Evolutionary conservation across 164 flowering plant species (phyloP).

Genomic region (Berberis thunbergii): DNA sequence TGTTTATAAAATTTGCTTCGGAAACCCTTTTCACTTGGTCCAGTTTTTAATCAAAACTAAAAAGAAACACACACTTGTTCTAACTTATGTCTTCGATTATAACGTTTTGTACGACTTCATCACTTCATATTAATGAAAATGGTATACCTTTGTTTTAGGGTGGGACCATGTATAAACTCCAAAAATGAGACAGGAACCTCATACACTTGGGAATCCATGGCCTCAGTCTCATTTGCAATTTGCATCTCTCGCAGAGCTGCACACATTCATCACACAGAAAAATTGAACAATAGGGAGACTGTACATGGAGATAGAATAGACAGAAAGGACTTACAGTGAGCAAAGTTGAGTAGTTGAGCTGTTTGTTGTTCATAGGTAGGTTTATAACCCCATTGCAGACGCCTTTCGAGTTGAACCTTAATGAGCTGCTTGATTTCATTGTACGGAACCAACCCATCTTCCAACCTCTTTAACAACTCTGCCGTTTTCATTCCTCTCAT

Average conservation of each 20-base stretch:
- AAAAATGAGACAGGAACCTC: conserved; percentile 9
- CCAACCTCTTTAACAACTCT: background rate
- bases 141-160: conserved; percentile 5
- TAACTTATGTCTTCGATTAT: no score
- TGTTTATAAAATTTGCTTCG: no score
- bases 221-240: conserved; percentile 7
- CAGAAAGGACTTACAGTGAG: background rate
- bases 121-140: no score
- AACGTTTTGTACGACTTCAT: no score
- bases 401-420: background rate
- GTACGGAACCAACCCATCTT: conserved; percentile 5
- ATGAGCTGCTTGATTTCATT: conserved; percentile 1
- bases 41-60: no score
- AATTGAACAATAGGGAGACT: background rate
- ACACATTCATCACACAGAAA: background rate
- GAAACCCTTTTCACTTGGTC: no score
- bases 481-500: background rate
- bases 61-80: no score
- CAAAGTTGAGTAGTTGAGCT: background rate
- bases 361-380: conserved; percentile 8
- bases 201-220: conserved; percentile 2
- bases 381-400: conserved; percentile 9
- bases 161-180: conserved; percentile 5
- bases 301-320: background rate
- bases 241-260: conserved; percentile 9